phyloP scores from a whole-genome alignment of 2,329 filamentous ascomycete species.

The Clonostachys rhizophaga region DNA sequence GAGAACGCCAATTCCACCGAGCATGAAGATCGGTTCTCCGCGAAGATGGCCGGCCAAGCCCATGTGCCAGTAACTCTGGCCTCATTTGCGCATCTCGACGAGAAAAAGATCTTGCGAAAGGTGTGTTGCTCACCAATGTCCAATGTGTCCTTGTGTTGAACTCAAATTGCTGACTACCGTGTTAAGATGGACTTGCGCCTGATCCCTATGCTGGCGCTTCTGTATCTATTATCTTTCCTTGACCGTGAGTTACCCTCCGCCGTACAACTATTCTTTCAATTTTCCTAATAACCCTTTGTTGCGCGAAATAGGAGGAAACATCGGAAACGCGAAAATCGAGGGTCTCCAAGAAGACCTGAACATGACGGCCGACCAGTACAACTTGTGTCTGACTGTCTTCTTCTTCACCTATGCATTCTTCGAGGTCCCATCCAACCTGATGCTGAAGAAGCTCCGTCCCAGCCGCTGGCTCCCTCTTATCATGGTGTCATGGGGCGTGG shows the following conservation, averaged over 20 bases:
- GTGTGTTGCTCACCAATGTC: background rate
- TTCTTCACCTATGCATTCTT: conserved; percentile 74
- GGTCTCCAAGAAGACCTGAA: conserved; percentile 44
- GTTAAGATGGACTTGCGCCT: conserved; percentile 35
- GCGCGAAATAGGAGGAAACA: conserved; percentile 58
- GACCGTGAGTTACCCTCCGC: conserved; percentile 33
- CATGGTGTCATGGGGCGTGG: conserved; percentile 47
- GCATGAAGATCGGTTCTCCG: background rate
- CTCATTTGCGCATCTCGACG: conserved; percentile 31
- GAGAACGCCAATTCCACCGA: background rate
- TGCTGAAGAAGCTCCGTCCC: conserved; percentile 70
- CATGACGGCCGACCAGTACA: conserved; percentile 66
- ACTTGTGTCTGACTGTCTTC: conserved; percentile 65
- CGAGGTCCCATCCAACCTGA: conserved; percentile 69
- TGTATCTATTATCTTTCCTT: conserved; percentile 61
- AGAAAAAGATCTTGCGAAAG: conserved; percentile 41
- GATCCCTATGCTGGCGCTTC: conserved; percentile 42
- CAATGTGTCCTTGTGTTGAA: too few relatives aligned
- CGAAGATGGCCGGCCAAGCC: too few relatives aligned
- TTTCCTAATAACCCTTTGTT: conserved; percentile 43
- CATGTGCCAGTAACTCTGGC: background rate
- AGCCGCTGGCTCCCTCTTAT: conserved; percentile 72
- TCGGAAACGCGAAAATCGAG: conserved; percentile 62
- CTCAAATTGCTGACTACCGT: conserved; percentile 11
- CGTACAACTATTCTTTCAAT: conserved; percentile 3